Evolutionary conservation across 495 filamentous ascomycete species (phyloP), one percentile per base, ranked within the genome.

Genomic region (Xylaria acuta): DNA sequence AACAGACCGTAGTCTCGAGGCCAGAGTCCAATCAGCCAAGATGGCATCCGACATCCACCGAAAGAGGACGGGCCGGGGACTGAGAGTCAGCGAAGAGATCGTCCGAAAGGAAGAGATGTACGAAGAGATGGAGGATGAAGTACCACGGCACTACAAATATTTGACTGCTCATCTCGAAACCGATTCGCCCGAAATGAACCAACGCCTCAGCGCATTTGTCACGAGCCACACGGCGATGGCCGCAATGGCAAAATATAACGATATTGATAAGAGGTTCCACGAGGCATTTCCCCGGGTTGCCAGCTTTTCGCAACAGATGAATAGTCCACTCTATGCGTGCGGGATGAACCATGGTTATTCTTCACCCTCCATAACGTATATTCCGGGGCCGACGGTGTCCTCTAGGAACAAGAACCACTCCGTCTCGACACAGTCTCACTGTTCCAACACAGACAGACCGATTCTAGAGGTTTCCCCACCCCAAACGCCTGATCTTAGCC

Each of bases 31-130:
- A 75, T 98, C 96, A 12, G 95, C 95, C 22, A 89, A 90, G 51
- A 85, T 92, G 78, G 95, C 95, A 18, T 97, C 95, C 9, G 89
- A 94, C 73, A 93, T 98, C 64, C 95, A 98, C 84, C 94, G 94
- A 82, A 88, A 90, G 76, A 89, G 96, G 27, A 98, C 96, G 9
- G 96, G 95, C 30, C 92, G 93, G 69, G 89, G 88, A 14, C 86
- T 98, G 72, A 90, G 91, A 70, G 92, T 98, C 75, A 94, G 91
- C 64, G 92, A 94, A 78, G 88, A 96, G 76, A 94, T 96, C 80
- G 96, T 98, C 12, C 81, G 93, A 71, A 94, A 93, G 76, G 95
- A 97, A 80, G 94, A 96, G 81, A 97, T 97, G 94, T 98, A 98
- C 79, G 95, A 97, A 78, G 95, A 98, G 80, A 92, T 97, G 77